Base-by-base conservation (phyloP, 495 filamentous ascomycete species). In the Hyphodiscus hymeniophilus region DNA sequence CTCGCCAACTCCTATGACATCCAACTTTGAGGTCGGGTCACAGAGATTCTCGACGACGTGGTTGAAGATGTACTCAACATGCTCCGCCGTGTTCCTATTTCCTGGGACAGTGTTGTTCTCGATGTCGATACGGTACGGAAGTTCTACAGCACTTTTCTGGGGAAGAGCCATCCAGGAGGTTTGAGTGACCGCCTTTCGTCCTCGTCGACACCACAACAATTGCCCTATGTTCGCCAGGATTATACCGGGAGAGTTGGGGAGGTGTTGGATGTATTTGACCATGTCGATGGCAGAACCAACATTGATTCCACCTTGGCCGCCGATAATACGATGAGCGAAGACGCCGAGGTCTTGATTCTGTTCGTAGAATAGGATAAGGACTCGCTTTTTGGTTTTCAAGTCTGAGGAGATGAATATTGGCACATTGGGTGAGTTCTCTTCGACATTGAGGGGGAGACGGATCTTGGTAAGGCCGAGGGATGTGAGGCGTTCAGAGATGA, bases 311-410 rank as follows among this genome's bases (percentile, higher is more conserved):
- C 76, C 75, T 0, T 58, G 51, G 2, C 73, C 64, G 45, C 77
- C 72, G 16, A 83, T 60, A 6, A 75, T 67, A 12, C 87, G 82
- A 57, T 84, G 82, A 5, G 87, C 75, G 54, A 87, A 77, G 42
- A 90, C 67, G 3, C 85, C 87, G 3, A 92, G 69, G 43, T 91
- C 81, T 56, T 94, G 84, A 10, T 46, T 52, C 1, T 71, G 59
- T 48, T 91, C 82, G 48, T 84, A 83, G 52, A 94, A 74, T 45
- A 92, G 67, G 44, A 95, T 61, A n/a, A 94, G 65, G 8, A 94
- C 66, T 11, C 85, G 80, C 16, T 72, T 72, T 22, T 74, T 77
- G n/a, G 54, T 59, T 28, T 62, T 51, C 7, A 94, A 58, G 43
- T 83, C 70, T 28, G 61, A 15, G 12, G 79, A 77, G 36, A 78